Conservation (phyloP, 345 rosid species). For the Pugionium cornutum region DNA sequence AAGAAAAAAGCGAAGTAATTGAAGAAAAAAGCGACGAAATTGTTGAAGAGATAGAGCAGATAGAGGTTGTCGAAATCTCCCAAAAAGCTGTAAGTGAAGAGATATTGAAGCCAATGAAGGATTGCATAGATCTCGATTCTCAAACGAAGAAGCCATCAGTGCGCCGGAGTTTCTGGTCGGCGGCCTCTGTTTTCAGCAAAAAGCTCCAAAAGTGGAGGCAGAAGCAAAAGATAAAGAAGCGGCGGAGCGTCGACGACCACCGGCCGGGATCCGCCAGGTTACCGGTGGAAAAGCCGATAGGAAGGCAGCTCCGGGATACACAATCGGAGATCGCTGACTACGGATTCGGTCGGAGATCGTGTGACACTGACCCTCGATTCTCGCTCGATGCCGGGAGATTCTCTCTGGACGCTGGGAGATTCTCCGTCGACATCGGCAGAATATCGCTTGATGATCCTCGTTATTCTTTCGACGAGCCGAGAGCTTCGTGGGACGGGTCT, state of each 20-base stretch:
- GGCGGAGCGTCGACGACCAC: constrained; percentile 47
- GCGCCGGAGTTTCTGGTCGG: constrained; percentile 94
- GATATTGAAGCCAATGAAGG: constrained; percentile 79
- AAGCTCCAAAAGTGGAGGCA: constrained; percentile 95
- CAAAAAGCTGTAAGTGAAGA: constrained; percentile 50
- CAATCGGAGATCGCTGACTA: constrained; percentile 98
- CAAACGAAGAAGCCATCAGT: constrained; percentile 72
- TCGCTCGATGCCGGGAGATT: constrained; percentile 66
- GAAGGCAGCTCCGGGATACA: constrained; percentile 86
- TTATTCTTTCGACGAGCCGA: constrained; percentile 88
- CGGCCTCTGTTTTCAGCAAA: constrained; percentile 97
- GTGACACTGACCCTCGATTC: constrained; percentile 97
- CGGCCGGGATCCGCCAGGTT: constrained; percentile 70
- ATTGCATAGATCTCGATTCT: constrained; percentile 87
- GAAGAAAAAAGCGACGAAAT: constrained; percentile 42
- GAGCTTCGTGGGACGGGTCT: constrained; percentile 98
- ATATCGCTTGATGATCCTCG: constrained; percentile 73
- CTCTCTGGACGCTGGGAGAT: constrained; percentile 59
- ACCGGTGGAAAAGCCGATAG: constrained; percentile 94
- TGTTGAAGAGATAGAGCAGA: constrained; percentile 55
- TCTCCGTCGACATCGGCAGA: constrained; percentile 46
- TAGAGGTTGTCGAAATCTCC: constrained; percentile 41
- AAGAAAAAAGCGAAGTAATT: constrained; percentile 25
- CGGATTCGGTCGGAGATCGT: constrained; percentile 93
- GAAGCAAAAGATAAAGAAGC: constrained; percentile 91